These are phyloP conservation scores for Solanum rostratum DNA, from an alignment of 257 asterid species.

Conservation along the genomic window DNA sequence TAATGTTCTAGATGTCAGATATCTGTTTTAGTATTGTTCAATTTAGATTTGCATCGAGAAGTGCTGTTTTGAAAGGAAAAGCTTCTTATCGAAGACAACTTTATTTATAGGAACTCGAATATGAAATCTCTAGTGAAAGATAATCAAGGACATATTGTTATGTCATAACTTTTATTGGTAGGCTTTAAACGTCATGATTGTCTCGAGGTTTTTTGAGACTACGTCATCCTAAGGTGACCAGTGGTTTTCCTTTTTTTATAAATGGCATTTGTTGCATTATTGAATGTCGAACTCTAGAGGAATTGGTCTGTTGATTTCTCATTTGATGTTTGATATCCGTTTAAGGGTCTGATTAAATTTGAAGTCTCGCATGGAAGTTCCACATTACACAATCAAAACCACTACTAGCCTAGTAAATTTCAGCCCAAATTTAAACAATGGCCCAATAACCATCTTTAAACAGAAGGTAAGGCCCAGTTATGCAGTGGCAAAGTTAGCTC, in stretches of 20 bases:
- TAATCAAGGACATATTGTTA: neutral
- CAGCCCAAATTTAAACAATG: neutral
- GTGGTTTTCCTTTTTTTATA: neutral
- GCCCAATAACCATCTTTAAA: neutral
- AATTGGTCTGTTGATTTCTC: neutral
- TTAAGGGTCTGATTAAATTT: neutral
- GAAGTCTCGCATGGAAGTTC: neutral
- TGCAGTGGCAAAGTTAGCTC: neutral
- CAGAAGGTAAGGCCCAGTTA: neutral
- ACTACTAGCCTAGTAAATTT: neutral
- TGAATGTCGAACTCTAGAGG: neutral
- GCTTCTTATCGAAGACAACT: neutral
- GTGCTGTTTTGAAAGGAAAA: neutral
- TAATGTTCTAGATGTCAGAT: neutral
- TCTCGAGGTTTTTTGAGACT: neutral
- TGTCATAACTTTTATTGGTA: neutral
- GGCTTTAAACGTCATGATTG: neutral
- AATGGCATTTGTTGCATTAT: neutral
- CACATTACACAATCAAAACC: neutral
- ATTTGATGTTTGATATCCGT: neutral
- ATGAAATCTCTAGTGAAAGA: neutral
- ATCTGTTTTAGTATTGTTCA: fast-evolving
- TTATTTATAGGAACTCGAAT: neutral
- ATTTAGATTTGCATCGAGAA: neutral
- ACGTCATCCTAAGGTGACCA: neutral